Evolutionary conservation across 306 rosid genomes (phyloP).

Genomic region (Castanea mollissima): DNA sequence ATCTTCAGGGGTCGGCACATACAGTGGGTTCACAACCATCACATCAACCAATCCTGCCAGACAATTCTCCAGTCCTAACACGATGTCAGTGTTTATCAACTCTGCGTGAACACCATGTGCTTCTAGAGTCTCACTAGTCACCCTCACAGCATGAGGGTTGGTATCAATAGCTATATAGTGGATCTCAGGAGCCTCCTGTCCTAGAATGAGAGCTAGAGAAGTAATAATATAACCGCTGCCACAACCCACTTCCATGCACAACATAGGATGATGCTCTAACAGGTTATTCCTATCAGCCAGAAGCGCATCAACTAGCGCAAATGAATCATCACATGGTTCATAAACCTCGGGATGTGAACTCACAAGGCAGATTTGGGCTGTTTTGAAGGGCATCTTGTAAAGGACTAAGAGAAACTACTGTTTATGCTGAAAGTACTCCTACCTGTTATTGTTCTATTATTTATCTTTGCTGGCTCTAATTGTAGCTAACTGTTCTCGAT

Average conservation of each 20-base stretch:
- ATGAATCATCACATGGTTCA: constrained; percentile 96
- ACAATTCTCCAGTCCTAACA: constrained; percentile 74
- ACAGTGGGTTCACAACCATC: constrained; percentile 92
- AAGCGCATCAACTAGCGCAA: constrained; percentile 93
- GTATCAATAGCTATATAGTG: constrained; percentile 87
- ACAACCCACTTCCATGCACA: constrained; percentile 90
- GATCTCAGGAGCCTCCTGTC: constrained; percentile 43
- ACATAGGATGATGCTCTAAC: constrained; percentile 56
- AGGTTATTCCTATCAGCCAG: constrained; percentile 69
- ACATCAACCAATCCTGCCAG: constrained; percentile 78
- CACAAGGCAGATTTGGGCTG: constrained; percentile 81
- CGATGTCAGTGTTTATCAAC: constrained; percentile 68
- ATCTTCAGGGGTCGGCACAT: constrained; percentile 94
- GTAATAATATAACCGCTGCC: constrained; percentile 97
- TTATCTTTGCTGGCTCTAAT: no score
- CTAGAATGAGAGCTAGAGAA: constrained; percentile 87
- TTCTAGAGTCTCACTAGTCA: constrained; percentile 66
- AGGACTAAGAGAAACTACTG: constrained; percentile 5
- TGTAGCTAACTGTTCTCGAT: background rate
- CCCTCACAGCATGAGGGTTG: constrained; percentile 69
- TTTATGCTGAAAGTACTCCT: no score
- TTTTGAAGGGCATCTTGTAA: constrained; percentile 43
- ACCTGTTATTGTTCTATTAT: no score
- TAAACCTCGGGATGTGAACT: constrained; percentile 88
- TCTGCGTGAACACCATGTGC: constrained; percentile 92